These are phyloP conservation scores for Calonectria multiphialidica DNA, from an alignment of 2,329 filamentous ascomycete genomes.

Conservation along the genomic window DNA sequence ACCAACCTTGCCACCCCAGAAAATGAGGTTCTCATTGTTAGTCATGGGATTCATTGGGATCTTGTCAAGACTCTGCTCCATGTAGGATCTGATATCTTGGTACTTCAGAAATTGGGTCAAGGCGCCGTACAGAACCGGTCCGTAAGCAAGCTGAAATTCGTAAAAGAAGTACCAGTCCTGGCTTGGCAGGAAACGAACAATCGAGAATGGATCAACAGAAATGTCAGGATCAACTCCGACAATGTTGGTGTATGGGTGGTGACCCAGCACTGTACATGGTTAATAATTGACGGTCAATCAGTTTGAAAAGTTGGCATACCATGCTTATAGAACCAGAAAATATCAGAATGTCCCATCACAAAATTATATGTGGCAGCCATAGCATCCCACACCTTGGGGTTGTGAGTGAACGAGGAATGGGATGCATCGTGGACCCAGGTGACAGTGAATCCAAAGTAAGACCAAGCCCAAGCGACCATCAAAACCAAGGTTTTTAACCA, in stretches of 20 bases:
- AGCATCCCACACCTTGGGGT: neutral
- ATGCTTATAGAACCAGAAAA: neutral
- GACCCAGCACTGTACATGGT: neutral
- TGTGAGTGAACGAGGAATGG: neutral
- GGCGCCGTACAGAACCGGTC: neutral
- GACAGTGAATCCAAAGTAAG: neutral
- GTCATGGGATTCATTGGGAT: neutral
- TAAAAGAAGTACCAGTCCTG: neutral
- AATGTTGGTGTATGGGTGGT: conserved; percentile 1
- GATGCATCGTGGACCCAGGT: conserved; percentile 1
- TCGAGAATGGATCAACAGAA: neutral
- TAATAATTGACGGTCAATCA: too few relatives aligned
- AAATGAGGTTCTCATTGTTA: neutral
- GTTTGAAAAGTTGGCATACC: neutral
- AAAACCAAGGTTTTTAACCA: neutral
- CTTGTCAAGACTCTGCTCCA: neutral
- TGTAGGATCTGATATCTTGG: neutral
- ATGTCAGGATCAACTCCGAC: neutral
- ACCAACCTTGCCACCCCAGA: neutral
- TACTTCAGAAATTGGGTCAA: neutral
- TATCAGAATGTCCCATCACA: neutral
- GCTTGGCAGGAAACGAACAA: neutral
- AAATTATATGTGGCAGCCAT: conserved; percentile 1
- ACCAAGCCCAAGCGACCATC: neutral
- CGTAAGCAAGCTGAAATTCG: neutral